Evolutionary conservation across 139 green algal genomes (phyloP).

Genomic region (Micractinium conductrix): DNA sequence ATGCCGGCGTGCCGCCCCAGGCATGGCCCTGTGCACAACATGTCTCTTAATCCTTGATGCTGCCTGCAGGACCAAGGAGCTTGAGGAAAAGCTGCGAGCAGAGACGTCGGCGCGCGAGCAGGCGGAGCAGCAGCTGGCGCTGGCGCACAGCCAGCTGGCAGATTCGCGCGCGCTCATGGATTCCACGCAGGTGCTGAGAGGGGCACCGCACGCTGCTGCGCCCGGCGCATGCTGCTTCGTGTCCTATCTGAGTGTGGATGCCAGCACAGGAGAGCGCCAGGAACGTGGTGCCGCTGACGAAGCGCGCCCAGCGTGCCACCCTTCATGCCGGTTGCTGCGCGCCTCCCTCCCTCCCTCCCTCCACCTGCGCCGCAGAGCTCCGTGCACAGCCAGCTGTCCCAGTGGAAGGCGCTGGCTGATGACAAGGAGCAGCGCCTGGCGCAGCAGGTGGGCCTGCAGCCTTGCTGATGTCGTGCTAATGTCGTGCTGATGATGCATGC

Average conservation of each 20-base stretch:
- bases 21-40: not conserved
- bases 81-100: constrained; percentile 37
- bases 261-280: not conserved
- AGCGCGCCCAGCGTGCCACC: too few species aligned
- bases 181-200: constrained; percentile 17
- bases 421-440: constrained; percentile 30
- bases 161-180: constrained; percentile 27
- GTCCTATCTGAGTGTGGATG: not conserved
- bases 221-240: not conserved
- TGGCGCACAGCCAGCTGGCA: constrained; percentile 28
- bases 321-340: too few species aligned
- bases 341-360: too few species aligned
- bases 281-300: not conserved
- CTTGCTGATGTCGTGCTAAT: too few species aligned
- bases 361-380: not conserved
- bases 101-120: not conserved
- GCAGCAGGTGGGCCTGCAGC: not conserved
- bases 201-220: not conserved
- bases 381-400: constrained; percentile 26
- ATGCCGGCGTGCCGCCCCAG: too few species aligned
- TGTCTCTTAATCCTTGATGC: too few species aligned
- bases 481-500: not conserved
- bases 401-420: constrained; percentile 28
- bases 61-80: constrained; percentile 13
- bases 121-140: constrained; percentile 33